Evolutionary conservation across 495 filamentous ascomycete species (phyloP).

Genomic region (Sordaria brevicollis): DNA sequence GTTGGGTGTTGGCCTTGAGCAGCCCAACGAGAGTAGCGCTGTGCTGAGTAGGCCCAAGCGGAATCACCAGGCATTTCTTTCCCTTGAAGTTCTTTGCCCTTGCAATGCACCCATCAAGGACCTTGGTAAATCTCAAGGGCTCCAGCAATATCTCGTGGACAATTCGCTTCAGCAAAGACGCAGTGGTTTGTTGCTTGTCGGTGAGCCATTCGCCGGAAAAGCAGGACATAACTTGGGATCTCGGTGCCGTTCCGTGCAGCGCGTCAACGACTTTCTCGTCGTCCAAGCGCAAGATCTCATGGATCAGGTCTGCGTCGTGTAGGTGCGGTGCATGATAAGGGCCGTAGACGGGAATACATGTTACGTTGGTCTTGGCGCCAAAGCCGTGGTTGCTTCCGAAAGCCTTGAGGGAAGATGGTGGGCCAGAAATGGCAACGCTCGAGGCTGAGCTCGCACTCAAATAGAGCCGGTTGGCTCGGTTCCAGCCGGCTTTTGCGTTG

Average conservation of each 20-base stretch:
- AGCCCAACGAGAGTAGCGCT: conserved; percentile 31
- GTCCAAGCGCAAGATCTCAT: conserved; percentile 43
- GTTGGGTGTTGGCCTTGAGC: conserved; percentile 27
- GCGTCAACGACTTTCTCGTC: conserved; percentile 25
- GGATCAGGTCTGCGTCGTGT: conserved; percentile 49
- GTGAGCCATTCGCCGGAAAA: conserved; percentile 38
- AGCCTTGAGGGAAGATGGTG: conserved; percentile 50
- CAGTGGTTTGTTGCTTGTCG: conserved; percentile 28
- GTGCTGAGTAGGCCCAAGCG: conserved; percentile 41
- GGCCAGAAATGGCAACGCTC: conserved; percentile 69
- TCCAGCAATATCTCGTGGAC: conserved; percentile 51
- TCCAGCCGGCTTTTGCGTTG: conserved; percentile 26
- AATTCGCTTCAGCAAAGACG: conserved; percentile 39
- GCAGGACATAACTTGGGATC: conserved; percentile 49
- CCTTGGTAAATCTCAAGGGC: conserved; percentile 46
- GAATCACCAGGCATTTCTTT: conserved; percentile 39
- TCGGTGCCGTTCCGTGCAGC: conserved; percentile 37
- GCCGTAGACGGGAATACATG: conserved; percentile 61
- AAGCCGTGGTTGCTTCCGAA: conserved; percentile 47
- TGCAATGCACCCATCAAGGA: conserved; percentile 43
- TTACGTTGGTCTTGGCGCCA: conserved; percentile 37
- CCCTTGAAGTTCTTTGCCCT: conserved; percentile 26
- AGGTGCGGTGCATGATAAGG: conserved; percentile 76
- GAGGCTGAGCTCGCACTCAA: conserved; percentile 62
- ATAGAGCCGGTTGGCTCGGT: conserved; percentile 51